Conservation (phyloP, 108 stramenopile species). For the Aurantiochytrium sp. region DNA sequence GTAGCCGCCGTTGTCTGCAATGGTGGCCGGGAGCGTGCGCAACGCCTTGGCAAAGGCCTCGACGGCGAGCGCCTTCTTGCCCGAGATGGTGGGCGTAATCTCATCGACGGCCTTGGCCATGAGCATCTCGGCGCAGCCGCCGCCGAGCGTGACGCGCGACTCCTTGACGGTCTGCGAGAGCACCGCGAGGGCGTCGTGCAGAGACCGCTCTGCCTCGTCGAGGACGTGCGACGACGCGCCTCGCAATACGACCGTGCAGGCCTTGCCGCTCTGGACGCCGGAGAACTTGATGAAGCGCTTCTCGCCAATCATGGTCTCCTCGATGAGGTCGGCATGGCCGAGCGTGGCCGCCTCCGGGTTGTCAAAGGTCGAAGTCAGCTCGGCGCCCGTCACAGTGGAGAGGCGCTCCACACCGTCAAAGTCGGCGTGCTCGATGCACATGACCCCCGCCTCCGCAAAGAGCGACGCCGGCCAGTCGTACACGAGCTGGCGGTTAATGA, state of each 20-base stretch:
- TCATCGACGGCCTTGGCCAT: slow-evolving; percentile 79
- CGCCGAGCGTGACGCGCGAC: slow-evolving; percentile 87
- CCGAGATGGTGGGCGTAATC: slow-evolving; percentile 77
- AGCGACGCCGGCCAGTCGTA: slow-evolving; percentile 97
- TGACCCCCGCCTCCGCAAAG: slow-evolving; percentile 88
- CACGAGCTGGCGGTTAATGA: slow-evolving; percentile 98
- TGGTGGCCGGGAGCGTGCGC: slow-evolving; percentile 87
- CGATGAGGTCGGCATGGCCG: slow-evolving; percentile 77
- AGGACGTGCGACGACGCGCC: slow-evolving; percentile 90
- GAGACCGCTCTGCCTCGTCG: slow-evolving; percentile 91
- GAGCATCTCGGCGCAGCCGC: slow-evolving; percentile 89
- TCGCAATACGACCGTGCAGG: slow-evolving; percentile 94
- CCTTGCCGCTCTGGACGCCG: slow-evolving; percentile 86
- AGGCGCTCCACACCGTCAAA: slow-evolving; percentile 98
- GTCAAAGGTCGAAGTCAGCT: slow-evolving; percentile 95
- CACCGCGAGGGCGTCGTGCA: slow-evolving; percentile 96
- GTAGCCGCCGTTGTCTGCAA: slow-evolving; percentile 99
- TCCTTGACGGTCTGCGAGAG: slow-evolving; percentile 87
- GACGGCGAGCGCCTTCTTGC: slow-evolving; percentile 97
- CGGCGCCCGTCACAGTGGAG: slow-evolving; percentile 89
- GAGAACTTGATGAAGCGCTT: slow-evolving; percentile 88
- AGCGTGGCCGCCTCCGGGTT: slow-evolving; percentile 87
- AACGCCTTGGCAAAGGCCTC: slow-evolving; percentile 90
- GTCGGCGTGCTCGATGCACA: slow-evolving; percentile 99
- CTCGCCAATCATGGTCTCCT: slow-evolving; percentile 94